Evolutionary conservation across 1,284 basidiomycete genomes (phyloP).

Genomic region (Ceratobasidium papillatum): DNA sequence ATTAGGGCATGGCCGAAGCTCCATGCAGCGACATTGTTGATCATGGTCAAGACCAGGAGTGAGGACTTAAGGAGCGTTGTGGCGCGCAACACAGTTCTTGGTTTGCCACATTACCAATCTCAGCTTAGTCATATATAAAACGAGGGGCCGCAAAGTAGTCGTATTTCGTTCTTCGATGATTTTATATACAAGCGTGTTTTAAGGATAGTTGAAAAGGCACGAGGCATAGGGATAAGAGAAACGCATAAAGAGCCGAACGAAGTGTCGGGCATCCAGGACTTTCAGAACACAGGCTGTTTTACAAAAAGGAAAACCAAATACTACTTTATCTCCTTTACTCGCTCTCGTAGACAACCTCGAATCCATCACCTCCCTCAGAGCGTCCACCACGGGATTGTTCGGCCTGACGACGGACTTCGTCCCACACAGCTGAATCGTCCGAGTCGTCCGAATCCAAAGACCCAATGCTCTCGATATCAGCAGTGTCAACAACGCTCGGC

Average conservation of each 20-base stretch:
- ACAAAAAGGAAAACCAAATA: constrained; percentile 4
- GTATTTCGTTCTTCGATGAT: not conserved
- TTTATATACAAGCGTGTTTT: constrained; percentile 17
- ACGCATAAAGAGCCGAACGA: not conserved
- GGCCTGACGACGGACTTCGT: constrained; percentile 4
- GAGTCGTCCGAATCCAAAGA: constrained; percentile 24
- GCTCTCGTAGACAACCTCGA: constrained; percentile 25
- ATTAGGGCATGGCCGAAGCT: no score
- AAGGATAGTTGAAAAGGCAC: not conserved
- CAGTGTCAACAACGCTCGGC: constrained; percentile 6
- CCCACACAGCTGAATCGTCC: constrained; percentile 18
- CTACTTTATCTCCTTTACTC: not conserved
- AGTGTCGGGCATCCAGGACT: not conserved
- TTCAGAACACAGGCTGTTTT: constrained; percentile 1
- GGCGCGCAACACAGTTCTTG: no score
- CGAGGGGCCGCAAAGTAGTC: not conserved
- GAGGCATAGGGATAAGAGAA: not conserved
- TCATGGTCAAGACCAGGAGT: no score
- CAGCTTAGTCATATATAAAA: no score
- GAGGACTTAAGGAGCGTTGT: no score
- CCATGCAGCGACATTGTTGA: no score
- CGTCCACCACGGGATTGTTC: not conserved
- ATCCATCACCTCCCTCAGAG: constrained; percentile 21
- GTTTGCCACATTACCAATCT: no score
- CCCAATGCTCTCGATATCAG: constrained; percentile 23